Conservation (phyloP, 73 alveolate species). For the Tetrahymena malaccensis region DNA sequence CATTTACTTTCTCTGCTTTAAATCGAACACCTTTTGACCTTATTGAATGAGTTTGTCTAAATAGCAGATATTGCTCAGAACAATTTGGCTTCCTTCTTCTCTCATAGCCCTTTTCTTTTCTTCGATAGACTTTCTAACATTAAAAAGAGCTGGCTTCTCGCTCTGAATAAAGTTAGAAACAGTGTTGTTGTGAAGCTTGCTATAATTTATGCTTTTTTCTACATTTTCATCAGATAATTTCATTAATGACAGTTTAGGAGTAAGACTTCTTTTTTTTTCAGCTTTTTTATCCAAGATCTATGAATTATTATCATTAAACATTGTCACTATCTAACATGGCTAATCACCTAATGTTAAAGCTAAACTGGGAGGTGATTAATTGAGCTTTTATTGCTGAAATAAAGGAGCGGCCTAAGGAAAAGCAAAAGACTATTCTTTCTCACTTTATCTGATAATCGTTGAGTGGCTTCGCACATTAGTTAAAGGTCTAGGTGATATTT, state of each 20-base stretch:
- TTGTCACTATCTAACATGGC: not conserved
- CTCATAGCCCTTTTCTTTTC: not conserved
- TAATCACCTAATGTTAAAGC: not conserved
- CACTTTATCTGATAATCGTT: not conserved
- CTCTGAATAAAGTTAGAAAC: not conserved
- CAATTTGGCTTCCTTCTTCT: not conserved
- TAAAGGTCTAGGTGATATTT: not conserved
- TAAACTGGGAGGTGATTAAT: not conserved
- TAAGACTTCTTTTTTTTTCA: not conserved
- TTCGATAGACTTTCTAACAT: not conserved
- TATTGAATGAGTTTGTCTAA: not conserved
- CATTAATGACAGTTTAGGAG: not conserved
- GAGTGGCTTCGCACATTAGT: not conserved
- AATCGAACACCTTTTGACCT: not conserved
- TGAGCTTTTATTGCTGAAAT: not conserved
- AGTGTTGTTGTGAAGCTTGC: not conserved
- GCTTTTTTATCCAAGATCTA: not conserved
- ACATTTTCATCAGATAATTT: not conserved
- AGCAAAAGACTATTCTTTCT: not conserved
- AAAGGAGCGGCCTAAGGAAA: not conserved
- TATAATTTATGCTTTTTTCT: not conserved
- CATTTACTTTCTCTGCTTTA: not conserved
- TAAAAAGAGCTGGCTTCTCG: not conserved
- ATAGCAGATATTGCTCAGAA: not conserved
- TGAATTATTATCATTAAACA: not conserved